Evolutionary conservation across 352 stramenopile species (phyloP).

Genomic region (Phytophthora citrophthora): DNA sequence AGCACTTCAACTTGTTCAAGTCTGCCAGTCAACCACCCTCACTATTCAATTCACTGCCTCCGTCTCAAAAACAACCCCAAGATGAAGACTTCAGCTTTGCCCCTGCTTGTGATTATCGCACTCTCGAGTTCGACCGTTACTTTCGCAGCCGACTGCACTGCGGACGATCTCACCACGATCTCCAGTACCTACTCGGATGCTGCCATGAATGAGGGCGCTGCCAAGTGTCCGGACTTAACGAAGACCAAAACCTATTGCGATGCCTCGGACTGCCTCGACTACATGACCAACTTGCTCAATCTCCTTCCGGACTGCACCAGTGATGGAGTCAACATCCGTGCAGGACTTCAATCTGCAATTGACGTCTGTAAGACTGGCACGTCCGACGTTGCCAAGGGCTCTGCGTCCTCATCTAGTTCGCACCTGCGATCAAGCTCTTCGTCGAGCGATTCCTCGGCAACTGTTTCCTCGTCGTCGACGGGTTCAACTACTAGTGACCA

Average conservation of each 20-base stretch:
- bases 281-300: constrained; percentile 18
- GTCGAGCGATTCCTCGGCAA: neutral
- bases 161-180: constrained; percentile 20
- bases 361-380: constrained; percentile 25
- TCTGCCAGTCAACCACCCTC: too few relatives aligned
- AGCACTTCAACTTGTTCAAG: too few relatives aligned
- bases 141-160: constrained; percentile 24
- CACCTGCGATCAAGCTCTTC: neutral
- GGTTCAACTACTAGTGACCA: constrained; percentile 2
- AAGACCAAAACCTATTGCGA: constrained; percentile 22
- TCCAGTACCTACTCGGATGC: constrained; percentile 17
- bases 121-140: too few relatives aligned
- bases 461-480: neutral
- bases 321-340: constrained; percentile 30
- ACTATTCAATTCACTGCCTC: too few relatives aligned
- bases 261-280: constrained; percentile 16
- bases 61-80: too few relatives aligned
- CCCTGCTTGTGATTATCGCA: too few relatives aligned
- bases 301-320: constrained; percentile 33
- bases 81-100: too few relatives aligned
- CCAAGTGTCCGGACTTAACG: constrained; percentile 16
- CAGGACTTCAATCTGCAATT: constrained; percentile 13
- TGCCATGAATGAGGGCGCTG: constrained; percentile 10
- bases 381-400: constrained; percentile 7
- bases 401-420: neutral